Evolutionary conservation across 768 basidiomycete species (phyloP).

Genomic region (Hypholoma fasciculare): DNA sequence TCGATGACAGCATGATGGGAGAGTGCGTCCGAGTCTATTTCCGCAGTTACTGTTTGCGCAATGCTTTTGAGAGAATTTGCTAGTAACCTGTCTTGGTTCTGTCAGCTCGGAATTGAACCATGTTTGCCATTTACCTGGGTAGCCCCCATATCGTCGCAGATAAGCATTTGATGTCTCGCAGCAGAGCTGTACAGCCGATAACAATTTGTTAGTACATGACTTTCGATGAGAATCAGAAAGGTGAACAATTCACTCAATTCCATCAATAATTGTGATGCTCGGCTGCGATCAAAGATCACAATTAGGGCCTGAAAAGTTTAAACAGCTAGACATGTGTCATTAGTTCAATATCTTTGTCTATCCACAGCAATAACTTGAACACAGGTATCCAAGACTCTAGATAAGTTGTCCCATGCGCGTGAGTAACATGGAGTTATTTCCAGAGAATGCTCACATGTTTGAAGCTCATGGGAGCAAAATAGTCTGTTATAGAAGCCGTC

Average conservation of each 20-base stretch:
- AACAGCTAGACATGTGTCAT: too few relatives aligned
- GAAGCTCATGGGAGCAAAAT: neutral
- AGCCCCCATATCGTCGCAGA: too few relatives aligned
- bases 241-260: too few relatives aligned
- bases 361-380: neutral
- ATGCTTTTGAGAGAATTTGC: neutral
- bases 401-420: neutral
- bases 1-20: slow-evolving; percentile 4
- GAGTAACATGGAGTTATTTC: neutral
- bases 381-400: neutral
- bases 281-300: too few relatives aligned
- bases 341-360: too few relatives aligned
- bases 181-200: too few relatives aligned
- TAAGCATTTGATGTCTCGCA: too few relatives aligned
- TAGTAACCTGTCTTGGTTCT: neutral
- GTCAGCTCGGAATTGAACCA: neutral
- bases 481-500: neutral
- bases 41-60: neutral
- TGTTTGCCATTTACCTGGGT: neutral
- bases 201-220: too few relatives aligned
- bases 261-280: too few relatives aligned
- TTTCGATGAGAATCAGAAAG: too few relatives aligned
- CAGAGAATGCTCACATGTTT: slow-evolving; percentile 3
- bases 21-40: neutral
- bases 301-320: too few relatives aligned